Base-by-base conservation (phyloP, 805 yeast genomes). In the Saccharomycopsis oosterbeekiorum region DNA sequence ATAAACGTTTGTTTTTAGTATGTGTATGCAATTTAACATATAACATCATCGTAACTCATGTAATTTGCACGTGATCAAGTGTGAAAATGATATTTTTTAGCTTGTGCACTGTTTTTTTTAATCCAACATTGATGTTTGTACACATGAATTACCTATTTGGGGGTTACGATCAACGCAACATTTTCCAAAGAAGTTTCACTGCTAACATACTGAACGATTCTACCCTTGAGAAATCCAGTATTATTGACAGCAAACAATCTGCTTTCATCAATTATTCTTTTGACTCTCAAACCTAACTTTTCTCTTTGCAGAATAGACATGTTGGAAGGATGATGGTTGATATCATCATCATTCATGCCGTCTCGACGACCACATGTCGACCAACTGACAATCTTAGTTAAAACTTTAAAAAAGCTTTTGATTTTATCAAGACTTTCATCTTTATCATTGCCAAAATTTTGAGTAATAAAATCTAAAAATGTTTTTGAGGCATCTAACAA, bases 381-480 rank as follows among this genome's bases (percentile, higher is more conserved):
- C 97, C 97, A 91, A 2, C 97, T 84, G 14, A 85, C 87, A 73
- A 88, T 77, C 68, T 84, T 86, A 60, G 80, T 79, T 55, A 92
- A 69, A 15, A 76, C 75, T 4, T 66, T 67, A 69, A 84, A 84
- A 6, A 80, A 75, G 12, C 66, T 67, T 10, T 62, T 21, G 2
- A 47, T 41, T 29, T 26, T 41, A 8, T 41, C 41, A 34, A 15
- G 60, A n/a, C 69, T 70, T 4, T 79, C 64, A 0, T 63, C 67
- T 12, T 61, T 53, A 41, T 69, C 65, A 1, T 62, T 21, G 10
- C 74, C 51, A 50, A 64, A 63, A 9, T 66, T 59, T 37, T 59
- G 61, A 1, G 65, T 53, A 3, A 71, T 64, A 0, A 66, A 62
- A 1, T 57, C 55, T 29, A 85, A 69, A 66, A 71, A 81, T 26